A percentile compares a stretch with the other conserved stretches of the same genome.
Conservation (phyloP, 257 asterid genomes). For the Jasminum sambac region DNA sequence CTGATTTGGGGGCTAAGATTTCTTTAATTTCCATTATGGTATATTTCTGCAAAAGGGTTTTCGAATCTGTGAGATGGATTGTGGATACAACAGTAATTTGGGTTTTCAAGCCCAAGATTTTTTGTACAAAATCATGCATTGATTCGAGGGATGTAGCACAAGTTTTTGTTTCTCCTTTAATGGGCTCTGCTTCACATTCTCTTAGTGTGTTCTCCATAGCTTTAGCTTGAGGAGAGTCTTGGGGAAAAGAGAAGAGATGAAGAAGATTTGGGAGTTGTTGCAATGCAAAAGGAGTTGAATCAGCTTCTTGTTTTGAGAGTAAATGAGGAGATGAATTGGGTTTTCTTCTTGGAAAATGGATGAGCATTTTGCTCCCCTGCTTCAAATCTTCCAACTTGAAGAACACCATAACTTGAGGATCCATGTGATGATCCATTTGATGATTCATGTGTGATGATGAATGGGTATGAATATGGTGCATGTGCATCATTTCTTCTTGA, state of each 20-base stretch:
- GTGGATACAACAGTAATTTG: slow-evolving; percentile 47
- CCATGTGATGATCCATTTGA: slow-evolving; percentile 66
- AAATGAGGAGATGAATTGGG: slow-evolving; percentile 36
- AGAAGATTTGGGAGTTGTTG: slow-evolving; percentile 49
- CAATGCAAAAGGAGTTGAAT: slow-evolving; percentile 59
- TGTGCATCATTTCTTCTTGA: slow-evolving; percentile 32
- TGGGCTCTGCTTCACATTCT: slow-evolving; percentile 55
- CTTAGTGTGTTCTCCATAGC: slow-evolving; percentile 68
- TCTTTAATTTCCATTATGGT: slow-evolving; percentile 33
- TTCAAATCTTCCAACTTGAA: slow-evolving; percentile 56
- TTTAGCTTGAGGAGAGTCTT: slow-evolving; percentile 60
- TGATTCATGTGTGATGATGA: slow-evolving; percentile 54
- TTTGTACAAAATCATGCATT: slow-evolving; percentile 54
- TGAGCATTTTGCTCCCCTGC: slow-evolving; percentile 45
- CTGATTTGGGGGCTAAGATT: slow-evolving; percentile 42
- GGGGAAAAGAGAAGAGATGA: slow-evolving; percentile 43
- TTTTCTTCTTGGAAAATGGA: slow-evolving; percentile 56
- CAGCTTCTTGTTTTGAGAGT: slow-evolving; percentile 56
- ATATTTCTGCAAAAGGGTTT: slow-evolving; percentile 43
- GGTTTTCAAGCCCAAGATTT: slow-evolving; percentile 36
- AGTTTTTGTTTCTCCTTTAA: slow-evolving; percentile 63
- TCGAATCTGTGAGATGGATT: slow-evolving; percentile 33
- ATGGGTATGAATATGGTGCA: slow-evolving; percentile 32
- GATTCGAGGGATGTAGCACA: slow-evolving; percentile 71
- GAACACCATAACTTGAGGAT: slow-evolving; percentile 58